Evolutionary conservation across 2,329 filamentous ascomycete species (phyloP).

Genomic region (Sporothrix brunneoviolacea): DNA sequence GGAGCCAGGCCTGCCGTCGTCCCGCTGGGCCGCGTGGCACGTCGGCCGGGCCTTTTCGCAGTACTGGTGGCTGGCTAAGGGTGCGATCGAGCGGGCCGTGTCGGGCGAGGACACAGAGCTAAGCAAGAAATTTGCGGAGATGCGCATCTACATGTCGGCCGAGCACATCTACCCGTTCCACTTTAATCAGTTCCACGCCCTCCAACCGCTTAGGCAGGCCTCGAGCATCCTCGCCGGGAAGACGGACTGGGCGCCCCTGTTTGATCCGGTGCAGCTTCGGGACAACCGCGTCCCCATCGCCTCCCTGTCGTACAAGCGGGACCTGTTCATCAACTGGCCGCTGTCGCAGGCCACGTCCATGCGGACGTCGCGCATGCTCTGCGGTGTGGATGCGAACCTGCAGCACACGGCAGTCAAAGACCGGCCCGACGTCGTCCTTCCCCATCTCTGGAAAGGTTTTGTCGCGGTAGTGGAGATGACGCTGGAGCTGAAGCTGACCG

Average conservation of each 20-base stretch:
- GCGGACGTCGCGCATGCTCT: too few species aligned
- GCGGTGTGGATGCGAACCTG: too few species aligned
- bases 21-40: constrained; percentile 17
- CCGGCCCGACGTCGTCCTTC: too few species aligned
- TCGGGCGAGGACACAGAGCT: too few species aligned
- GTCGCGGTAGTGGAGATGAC: too few species aligned
- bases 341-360: constrained; percentile 6
- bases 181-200: constrained; percentile 16
- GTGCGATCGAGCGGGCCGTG: not conserved
- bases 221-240: constrained; percentile 12
- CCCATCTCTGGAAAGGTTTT: too few species aligned
- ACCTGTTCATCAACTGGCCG: constrained; percentile 15
- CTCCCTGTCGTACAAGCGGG: constrained; percentile 13
- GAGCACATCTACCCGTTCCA: constrained; percentile 22
- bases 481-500: too few species aligned
- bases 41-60: not conserved
- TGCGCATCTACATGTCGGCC: constrained; percentile 19
- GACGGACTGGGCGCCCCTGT: constrained; percentile 13
- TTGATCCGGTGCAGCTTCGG: constrained; percentile 8
- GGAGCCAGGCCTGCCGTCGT: not conserved
- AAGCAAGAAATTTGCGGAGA: not conserved
- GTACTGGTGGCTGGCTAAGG: constrained; percentile 17
- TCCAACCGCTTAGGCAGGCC: constrained; percentile 10
- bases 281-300: constrained; percentile 16
- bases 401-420: too few species aligned